Base-by-base conservation (phyloP, 768 basidiomycete species). In the Leccinum variicolor region DNA sequence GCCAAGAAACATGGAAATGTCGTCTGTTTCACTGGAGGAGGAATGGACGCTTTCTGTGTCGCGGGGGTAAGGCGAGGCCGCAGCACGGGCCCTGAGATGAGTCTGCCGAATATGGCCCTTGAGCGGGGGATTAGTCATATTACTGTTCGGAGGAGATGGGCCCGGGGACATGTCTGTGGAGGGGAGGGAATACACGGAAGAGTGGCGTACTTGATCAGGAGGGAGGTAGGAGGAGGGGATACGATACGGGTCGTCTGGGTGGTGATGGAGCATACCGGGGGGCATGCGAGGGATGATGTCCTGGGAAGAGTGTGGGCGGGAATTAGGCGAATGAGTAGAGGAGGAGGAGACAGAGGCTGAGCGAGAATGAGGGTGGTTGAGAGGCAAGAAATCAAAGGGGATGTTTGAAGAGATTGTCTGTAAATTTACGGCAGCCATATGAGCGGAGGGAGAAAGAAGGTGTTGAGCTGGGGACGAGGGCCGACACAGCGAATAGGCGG, bases 21-120 rank as follows among this genome's bases (percentile, higher is more conserved):
- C 91, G 64, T 94, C 92, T n/a, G 90, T 86, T 76, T 93, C 92
- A 74, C 86, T 88, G 54, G 89, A 91, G 45, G 90, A 92, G 11
- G 90, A 92, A 66, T 92, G 89, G 61, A 92, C 88, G 68, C 86
- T 88, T 77, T 92, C 89, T 13, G 87, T 84, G 68, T 92, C 90
- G 60, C 91, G 85, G 54, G 90, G 88, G 73, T 94, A 94, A 47
- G 91, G 91, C 54, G 90, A 92, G 28, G 90, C 86, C 46, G 86
- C 86, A 45, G 82, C 86, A 62, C 91, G 85, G 62, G 89, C 89
- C 62, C 91, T 84, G 72, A 86, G 85, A 74, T 92, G 90, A 58
- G 82, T 80, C 28, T 84, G 84, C 63, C 89, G 86, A 62, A 87
- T 80, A 66, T 88, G 87, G 66, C 83, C 84, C 78, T 92, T 92